phyloP scores from a whole-genome alignment of 2,329 filamentous ascomycete genomes.

The Neurospora sp. region DNA sequence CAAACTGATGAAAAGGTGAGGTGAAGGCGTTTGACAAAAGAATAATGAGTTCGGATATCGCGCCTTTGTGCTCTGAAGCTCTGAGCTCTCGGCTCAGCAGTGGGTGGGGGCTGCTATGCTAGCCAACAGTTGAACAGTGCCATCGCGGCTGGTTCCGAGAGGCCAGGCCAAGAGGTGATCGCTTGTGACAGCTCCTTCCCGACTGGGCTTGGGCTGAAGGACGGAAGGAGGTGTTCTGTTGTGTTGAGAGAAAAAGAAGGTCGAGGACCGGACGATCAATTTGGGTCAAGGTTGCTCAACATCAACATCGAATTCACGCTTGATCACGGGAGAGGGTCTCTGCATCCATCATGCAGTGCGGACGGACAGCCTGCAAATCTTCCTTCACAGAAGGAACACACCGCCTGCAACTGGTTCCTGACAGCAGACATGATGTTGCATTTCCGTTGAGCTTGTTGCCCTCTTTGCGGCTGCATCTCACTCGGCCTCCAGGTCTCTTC shows the following conservation, averaged over 20 bases:
- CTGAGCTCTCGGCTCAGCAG: not conserved
- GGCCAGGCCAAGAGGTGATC: not conserved
- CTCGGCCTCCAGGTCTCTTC: not conserved
- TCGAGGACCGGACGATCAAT: not conserved
- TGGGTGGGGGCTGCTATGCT: not conserved
- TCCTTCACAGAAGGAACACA: not conserved
- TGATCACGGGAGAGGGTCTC: not conserved
- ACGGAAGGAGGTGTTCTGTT: not conserved
- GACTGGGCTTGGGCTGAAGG: not conserved
- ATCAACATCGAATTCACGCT: not conserved
- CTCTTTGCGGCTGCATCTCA: not conserved
- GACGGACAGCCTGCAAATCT: not conserved
- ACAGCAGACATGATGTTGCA: not conserved
- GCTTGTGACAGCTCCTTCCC: not conserved
- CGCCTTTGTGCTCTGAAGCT: not conserved
- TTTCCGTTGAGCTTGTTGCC: not conserved
- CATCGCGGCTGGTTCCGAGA: not conserved
- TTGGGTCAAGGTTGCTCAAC: not conserved
- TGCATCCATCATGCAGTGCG: not conserved
- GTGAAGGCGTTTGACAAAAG: not conserved
- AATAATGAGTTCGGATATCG: not conserved
- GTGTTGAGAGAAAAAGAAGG: not conserved
- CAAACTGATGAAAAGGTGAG: not conserved
- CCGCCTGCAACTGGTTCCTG: not conserved
- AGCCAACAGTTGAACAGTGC: not conserved